Evolutionary conservation across 2,329 filamentous ascomycete genomes (phyloP).

Genomic region (Chaetomium sp.): DNA sequence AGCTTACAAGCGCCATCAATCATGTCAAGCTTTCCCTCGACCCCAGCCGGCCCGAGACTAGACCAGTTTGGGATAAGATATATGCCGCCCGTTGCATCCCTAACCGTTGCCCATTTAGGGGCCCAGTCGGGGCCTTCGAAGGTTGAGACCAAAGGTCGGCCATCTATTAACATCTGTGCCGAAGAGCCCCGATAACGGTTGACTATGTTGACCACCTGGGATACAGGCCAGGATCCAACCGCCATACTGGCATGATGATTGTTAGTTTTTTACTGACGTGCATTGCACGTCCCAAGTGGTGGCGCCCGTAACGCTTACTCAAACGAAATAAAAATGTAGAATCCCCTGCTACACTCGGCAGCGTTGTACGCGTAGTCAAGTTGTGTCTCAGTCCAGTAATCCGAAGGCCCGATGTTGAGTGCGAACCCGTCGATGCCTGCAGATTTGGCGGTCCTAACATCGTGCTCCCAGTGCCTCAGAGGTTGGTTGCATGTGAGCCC

Average conservation of each 20-base stretch:
- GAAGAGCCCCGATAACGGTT: conserved; percentile 32
- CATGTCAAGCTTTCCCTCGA: conserved; percentile 20
- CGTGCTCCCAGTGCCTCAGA: conserved; percentile 28
- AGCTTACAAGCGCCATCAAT: conserved; percentile 26
- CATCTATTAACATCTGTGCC: conserved; percentile 37
- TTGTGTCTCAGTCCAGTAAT: conserved; percentile 29
- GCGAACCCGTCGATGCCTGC: conserved; percentile 37
- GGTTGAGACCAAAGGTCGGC: conserved; percentile 42
- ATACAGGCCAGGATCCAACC: conserved; percentile 19
- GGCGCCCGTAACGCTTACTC: conserved; percentile 15
- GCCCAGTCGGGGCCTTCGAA: conserved; percentile 42
- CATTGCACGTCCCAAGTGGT: not conserved
- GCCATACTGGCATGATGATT: conserved; percentile 24
- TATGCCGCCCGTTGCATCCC: conserved; percentile 31
- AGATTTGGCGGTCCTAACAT: conserved; percentile 30
- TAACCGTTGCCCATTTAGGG: conserved; percentile 37
- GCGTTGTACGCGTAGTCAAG: conserved; percentile 30
- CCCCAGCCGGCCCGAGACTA: conserved; percentile 33
- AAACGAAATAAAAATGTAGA: conserved; percentile 33
- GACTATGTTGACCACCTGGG: conserved; percentile 27
- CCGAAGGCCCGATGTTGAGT: conserved; percentile 33
- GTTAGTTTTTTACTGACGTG: conserved; percentile 1
- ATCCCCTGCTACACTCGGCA: conserved; percentile 26
- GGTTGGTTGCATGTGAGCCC: conserved; percentile 30
- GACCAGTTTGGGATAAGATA: conserved; percentile 42